phyloP scores from a whole-genome alignment of 202 grass and related monocot genomes.

The Thinopyrum obtusiflorum region DNA sequence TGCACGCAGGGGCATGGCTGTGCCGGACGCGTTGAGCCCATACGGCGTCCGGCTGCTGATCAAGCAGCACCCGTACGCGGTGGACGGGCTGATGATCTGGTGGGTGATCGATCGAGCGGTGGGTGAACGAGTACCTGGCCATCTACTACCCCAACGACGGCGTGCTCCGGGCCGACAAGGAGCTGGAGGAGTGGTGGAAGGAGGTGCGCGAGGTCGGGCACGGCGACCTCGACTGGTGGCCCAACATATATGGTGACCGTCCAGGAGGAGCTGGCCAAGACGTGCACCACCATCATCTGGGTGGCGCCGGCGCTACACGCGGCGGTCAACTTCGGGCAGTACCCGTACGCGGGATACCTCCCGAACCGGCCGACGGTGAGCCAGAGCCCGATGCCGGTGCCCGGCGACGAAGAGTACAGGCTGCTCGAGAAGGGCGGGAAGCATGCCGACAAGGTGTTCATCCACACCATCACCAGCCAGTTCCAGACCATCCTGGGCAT shows the following conservation, averaged over 20 bases:
- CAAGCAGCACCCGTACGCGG: conserved; percentile 81
- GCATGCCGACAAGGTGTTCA: conserved; percentile 50
- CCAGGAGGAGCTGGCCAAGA: conserved; percentile 45
- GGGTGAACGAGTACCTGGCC: conserved; percentile 65
- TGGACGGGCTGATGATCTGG: conserved; percentile 76
- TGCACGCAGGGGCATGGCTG: conserved; percentile 66
- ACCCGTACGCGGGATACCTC: conserved; percentile 67
- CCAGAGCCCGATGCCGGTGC: conserved; percentile 57
- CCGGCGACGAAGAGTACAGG: conserved; percentile 21
- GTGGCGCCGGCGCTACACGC: conserved; percentile 76
- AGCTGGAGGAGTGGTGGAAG: conserved; percentile 83
- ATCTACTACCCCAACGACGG: conserved; percentile 65
- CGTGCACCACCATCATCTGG: conserved; percentile 88
- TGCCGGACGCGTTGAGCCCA: conserved; percentile 35
- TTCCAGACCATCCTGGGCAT: conserved; percentile 44
- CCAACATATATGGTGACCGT: conserved; percentile 54
- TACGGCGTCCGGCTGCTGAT: conserved; percentile 61
- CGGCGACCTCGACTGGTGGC: conserved; percentile 80
- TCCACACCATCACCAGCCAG: conserved; percentile 71
- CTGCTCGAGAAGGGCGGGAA: conserved; percentile 41
- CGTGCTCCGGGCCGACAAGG: conserved; percentile 41
- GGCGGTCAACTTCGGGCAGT: conserved; percentile 86
- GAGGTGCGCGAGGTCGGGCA: conserved; percentile 76
- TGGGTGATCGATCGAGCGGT: conserved; percentile 54
- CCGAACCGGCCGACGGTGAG: conserved; percentile 78